Conservation (phyloP, 345 rosid genomes). For the Gossypium longicalyx region DNA sequence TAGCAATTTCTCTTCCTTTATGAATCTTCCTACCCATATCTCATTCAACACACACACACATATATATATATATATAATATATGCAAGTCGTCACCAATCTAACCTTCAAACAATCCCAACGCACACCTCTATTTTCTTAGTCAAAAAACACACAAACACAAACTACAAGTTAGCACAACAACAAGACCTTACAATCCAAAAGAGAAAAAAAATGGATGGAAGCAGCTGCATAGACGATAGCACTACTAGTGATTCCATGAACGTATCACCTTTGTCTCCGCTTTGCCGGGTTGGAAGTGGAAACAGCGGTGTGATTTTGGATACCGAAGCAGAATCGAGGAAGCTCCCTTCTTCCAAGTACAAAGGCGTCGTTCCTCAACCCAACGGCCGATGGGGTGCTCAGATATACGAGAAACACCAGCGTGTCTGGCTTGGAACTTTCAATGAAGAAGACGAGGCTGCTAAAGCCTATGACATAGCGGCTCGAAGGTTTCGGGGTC, state of each 20-base stretch:
- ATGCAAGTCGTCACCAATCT: too few relatives aligned
- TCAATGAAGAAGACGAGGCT: constrained; percentile 74
- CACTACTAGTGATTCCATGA: constrained; percentile 40
- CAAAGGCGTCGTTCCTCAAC: constrained; percentile 98
- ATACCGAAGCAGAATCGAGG: constrained; percentile 64
- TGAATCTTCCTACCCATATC: constrained; percentile 41
- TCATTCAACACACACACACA: neutral
- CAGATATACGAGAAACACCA: constrained; percentile 98
- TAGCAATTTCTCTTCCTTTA: neutral
- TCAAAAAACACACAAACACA: too few relatives aligned
- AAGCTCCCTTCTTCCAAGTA: constrained; percentile 81
- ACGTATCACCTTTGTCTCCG: constrained; percentile 18
- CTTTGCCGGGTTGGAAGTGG: constrained; percentile 55
- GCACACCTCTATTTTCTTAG: too few relatives aligned
- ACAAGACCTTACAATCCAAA: constrained; percentile 10
- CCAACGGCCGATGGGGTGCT: constrained; percentile 95
- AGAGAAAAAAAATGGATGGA: constrained; percentile 36
- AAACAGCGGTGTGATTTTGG: constrained; percentile 50
- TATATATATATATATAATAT: too few relatives aligned
- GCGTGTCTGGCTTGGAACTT: constrained; percentile 92
- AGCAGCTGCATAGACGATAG: constrained; percentile 52
- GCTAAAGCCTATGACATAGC: constrained; percentile 86
- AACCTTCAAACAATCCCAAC: too few relatives aligned
- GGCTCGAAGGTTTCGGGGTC: constrained; percentile 77
- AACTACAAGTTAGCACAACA: too few relatives aligned